Base-by-base conservation (phyloP, 2,329 filamentous ascomycete genomes). In the Colletotrichum sp. region DNA sequence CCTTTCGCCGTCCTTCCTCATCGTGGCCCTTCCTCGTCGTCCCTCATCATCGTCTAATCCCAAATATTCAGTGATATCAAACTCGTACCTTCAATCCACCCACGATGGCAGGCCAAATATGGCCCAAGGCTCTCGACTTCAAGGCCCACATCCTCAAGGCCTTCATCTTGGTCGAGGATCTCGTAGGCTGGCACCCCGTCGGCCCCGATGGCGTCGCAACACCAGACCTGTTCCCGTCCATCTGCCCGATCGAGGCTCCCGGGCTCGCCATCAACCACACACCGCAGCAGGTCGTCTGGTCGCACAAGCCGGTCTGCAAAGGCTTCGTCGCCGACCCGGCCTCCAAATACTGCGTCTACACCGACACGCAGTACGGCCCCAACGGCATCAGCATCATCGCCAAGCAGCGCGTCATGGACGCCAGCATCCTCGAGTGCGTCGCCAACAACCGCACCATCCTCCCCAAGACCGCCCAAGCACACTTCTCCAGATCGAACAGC, bases 321-420 rank as follows among this genome's bases (percentile, higher is more conserved):
- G 28, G 72, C 7, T 59, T 66, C 14, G 61, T 76, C 28, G 64
- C 71, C 18, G 68, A 71, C 32, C 76, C 76, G 5, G 24, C 28
- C 16, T 24, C 43, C 28, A 48, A 69, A 10, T 82, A 78, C 77
- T 83, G 82, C 77, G 78, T 78, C 48, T 82, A 80, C 78, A 82
- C 80, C 18, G 80, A 82, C 71, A 69, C 78, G 1, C 77, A 71
- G 21, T 79, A 81, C 52, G 81, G 80, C 4, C 34, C 66, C 16
- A 76, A 78, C n/a, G 84, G 84, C 24, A 76, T 84, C 67, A 84
- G 82, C 65, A 75, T 86, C 43, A 78, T 85, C 67, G 82, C 84
- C 5, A 83, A 79, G 2, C 84, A 84, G 0, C 80, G 83, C 65
- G 79, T 78, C 10, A 83, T 83, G 1, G 82, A 83, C 0, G 78